Conservation (phyloP, 2,329 filamentous ascomycete genomes). For the Macrophomina tecta region DNA sequence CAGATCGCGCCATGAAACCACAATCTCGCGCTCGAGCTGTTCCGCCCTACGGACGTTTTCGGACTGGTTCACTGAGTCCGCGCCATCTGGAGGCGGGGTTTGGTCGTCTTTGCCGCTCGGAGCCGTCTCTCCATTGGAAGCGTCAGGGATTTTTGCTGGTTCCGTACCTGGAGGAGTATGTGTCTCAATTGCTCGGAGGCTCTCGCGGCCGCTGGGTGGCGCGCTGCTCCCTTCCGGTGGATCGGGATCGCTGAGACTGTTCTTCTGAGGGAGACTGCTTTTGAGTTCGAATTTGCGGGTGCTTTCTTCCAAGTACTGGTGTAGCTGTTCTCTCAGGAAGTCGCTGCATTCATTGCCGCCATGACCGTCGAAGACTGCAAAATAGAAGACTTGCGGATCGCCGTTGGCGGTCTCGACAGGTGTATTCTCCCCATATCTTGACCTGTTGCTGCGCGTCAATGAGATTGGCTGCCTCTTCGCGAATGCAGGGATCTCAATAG, state of each 20-base stretch:
- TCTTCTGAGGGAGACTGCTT: conserved; percentile 65
- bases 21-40: conserved; percentile 71
- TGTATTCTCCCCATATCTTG: conserved; percentile 49
- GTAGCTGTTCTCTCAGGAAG: conserved; percentile 82
- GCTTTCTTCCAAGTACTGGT: conserved; percentile 85
- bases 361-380: conserved; percentile 95
- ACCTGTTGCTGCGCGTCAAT: conserved; percentile 49
- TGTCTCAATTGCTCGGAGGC: conserved; percentile 54
- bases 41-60: conserved; percentile 66
- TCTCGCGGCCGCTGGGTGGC: conserved; percentile 38
- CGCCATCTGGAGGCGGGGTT: conserved; percentile 33
- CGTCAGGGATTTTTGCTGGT: conserved; percentile 39
- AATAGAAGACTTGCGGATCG: conserved; percentile 97
- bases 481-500: conserved; percentile 91
- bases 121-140: conserved; percentile 35
- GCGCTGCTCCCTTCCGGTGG: conserved; percentile 4
- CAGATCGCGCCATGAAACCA: conserved; percentile 78
- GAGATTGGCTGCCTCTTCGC: conserved; percentile 79
- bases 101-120: conserved; percentile 32
- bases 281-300: conserved; percentile 76
- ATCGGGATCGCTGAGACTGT: conserved; percentile 4
- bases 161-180: conserved; percentile 54
- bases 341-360: conserved; percentile 87
- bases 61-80: conserved; percentile 41
- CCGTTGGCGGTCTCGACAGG: conserved; percentile 79